These are phyloP conservation scores for Monsonia emarginata DNA, from an alignment of 441 rosid genomes.

Conservation along the genomic window DNA sequence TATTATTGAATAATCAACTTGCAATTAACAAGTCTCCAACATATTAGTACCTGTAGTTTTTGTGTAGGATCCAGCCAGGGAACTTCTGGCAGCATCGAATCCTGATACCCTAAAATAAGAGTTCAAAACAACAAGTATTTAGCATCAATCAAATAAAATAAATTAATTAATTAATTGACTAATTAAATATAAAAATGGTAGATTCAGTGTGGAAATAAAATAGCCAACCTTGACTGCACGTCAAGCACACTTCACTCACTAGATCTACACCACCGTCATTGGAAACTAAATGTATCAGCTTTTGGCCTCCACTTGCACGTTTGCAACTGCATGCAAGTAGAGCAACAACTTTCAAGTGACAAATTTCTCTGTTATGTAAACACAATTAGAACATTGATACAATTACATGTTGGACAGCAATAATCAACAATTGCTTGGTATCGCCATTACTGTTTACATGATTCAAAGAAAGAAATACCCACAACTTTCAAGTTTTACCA, in stretches of 20 bases:
- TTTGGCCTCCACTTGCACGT: not conserved
- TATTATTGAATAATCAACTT: not conserved
- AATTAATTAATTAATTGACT: no score
- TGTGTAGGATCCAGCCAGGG: not conserved
- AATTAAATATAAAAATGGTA: not conserved
- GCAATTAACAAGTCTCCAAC: not conserved
- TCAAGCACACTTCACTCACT: not conserved
- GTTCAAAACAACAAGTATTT: not conserved
- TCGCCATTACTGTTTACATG: conserved; percentile 22
- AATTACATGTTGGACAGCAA: conserved; percentile 25
- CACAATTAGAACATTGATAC: conserved; percentile 23
- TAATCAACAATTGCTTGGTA: conserved; percentile 23
- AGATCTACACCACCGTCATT: not conserved
- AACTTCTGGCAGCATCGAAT: not conserved
- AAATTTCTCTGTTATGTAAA: not conserved
- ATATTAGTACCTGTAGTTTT: not conserved
- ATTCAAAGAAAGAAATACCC: conserved; percentile 29
- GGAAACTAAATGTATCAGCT: not conserved
- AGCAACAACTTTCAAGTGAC: not conserved
- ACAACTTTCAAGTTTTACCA: conserved; percentile 28
- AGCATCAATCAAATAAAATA: not conserved
- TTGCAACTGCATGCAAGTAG: not conserved
- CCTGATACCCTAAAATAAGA: not conserved
- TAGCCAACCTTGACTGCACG: not conserved
- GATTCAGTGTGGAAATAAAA: not conserved